phyloP scores from a whole-genome alignment of 164 flowering plant species.

The Chimonanthus praecox region DNA sequence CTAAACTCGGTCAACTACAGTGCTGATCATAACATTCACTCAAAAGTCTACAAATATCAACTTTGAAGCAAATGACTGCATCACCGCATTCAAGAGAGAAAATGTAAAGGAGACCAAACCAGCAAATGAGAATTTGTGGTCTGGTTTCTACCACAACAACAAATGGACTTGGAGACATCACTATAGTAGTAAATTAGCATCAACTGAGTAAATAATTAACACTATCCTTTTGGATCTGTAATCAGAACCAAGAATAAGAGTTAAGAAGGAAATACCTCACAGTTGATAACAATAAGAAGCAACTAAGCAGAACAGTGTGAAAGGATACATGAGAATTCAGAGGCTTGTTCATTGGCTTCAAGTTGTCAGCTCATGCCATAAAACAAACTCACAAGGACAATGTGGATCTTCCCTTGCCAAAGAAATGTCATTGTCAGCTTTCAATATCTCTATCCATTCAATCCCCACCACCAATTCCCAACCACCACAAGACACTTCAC shows the following conservation, averaged over 20 bases:
- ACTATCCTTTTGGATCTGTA: slow-evolving; percentile 3
- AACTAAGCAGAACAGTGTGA: neutral
- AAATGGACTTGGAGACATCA: neutral
- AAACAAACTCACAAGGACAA: neutral
- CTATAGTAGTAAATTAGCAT: neutral
- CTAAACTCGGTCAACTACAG: no score
- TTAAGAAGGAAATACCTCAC: slow-evolving; percentile 1
- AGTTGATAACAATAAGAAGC: slow-evolving; percentile 8
- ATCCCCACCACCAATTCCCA: neutral
- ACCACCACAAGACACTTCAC: neutral
- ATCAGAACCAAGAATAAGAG: slow-evolving; percentile 1
- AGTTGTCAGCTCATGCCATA: neutral
- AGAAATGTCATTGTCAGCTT: neutral
- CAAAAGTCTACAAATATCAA: neutral
- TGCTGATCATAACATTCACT: no score
- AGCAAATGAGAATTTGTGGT: neutral
- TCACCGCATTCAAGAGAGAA: neutral
- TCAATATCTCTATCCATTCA: neutral
- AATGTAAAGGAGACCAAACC: neutral
- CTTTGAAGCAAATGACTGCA: neutral
- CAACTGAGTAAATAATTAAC: neutral
- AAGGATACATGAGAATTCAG: slow-evolving; percentile 5
- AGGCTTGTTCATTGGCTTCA: slow-evolving; percentile 7
- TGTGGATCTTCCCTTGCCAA: neutral
- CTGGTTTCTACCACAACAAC: neutral